These are phyloP conservation scores for Boletus sp. DNA, from an alignment of 768 basidiomycete genomes.

Conservation along the genomic window DNA sequence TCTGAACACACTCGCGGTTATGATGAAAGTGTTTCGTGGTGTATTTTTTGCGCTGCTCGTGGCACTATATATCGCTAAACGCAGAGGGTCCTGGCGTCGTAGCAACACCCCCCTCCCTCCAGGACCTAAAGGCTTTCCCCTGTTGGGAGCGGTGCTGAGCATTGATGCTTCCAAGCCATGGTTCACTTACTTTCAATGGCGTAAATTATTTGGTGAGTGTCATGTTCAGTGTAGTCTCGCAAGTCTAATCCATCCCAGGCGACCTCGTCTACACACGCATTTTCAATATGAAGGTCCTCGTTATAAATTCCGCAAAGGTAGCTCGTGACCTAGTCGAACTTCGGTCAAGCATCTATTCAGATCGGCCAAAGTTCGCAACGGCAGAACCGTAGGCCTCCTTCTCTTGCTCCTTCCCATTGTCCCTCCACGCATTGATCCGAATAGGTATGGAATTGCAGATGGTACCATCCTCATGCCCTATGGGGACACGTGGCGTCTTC, in stretches of 20 bases:
- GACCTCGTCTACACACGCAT: slow-evolving; percentile 22
- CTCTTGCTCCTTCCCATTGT: background rate
- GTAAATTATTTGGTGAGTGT: slow-evolving; percentile 21
- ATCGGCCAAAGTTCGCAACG: slow-evolving; percentile 30
- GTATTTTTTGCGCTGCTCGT: slow-evolving; percentile 10
- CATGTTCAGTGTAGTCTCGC: background rate
- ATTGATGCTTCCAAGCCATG: slow-evolving; percentile 32
- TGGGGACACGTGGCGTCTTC: slow-evolving; percentile 39
- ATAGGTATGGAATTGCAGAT: slow-evolving; percentile 35
- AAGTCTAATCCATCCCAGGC: slow-evolving; percentile 12
- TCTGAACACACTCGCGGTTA: background rate
- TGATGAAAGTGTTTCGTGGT: background rate
- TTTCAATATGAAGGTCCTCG: slow-evolving; percentile 23
- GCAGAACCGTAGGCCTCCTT: slow-evolving; percentile 17
- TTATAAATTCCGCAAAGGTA: slow-evolving; percentile 30
- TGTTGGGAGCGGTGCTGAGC: slow-evolving; percentile 27
- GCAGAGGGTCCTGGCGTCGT: background rate
- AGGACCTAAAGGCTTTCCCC: slow-evolving; percentile 48
- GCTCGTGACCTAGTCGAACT: slow-evolving; percentile 29
- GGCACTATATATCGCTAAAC: slow-evolving; percentile 12
- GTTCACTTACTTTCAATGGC: slow-evolving; percentile 35
- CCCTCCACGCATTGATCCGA: background rate
- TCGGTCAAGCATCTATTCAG: slow-evolving; percentile 34
- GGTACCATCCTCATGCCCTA: slow-evolving; percentile 36
- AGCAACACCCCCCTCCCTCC: slow-evolving; percentile 38